A percentile compares a stretch with the other conserved stretches of the same genome.
Evolutionary conservation across 192 early-diverging fungal species (phyloP).

Genomic region (Phlyctochytrium bullatum): DNA sequence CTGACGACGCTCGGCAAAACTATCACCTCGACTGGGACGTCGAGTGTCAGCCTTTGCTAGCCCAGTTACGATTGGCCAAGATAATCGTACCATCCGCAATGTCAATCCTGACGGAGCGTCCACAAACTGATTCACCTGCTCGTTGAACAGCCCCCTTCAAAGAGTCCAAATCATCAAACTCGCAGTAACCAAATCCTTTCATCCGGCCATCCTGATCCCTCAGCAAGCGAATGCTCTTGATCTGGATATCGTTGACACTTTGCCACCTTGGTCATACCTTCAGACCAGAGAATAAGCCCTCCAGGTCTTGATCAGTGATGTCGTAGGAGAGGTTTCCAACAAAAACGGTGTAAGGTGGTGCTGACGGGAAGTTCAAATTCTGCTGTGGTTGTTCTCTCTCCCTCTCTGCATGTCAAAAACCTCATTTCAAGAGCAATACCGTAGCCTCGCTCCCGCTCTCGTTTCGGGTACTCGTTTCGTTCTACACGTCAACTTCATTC

Average conservation of each 20-base stretch:
- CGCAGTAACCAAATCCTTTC: constrained; percentile 95
- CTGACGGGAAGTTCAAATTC: constrained; percentile 57
- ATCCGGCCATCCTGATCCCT: constrained; percentile 73
- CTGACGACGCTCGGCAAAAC: background rate
- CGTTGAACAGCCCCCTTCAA: constrained; percentile 76
- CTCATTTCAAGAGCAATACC: no score
- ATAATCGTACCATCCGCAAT: constrained; percentile 56
- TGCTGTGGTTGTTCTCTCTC: background rate
- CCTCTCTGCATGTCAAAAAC: background rate
- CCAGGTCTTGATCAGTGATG: constrained; percentile 70
- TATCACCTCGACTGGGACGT: no score
- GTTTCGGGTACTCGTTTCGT: no score
- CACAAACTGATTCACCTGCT: constrained; percentile 60
- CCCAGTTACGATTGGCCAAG: no score
- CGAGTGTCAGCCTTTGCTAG: no score
- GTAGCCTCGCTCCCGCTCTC: no score
- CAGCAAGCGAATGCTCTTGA: constrained; percentile 77
- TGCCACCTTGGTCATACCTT: constrained; percentile 59
- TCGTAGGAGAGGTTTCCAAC: constrained; percentile 91
- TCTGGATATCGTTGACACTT: no score
- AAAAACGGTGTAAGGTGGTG: constrained; percentile 86
- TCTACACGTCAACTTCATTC: no score
- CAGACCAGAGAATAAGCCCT: constrained; percentile 68
- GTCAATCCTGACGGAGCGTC: constrained; percentile 75
- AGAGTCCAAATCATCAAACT: constrained; percentile 84